phyloP scores from a whole-genome alignment of 2,329 filamentous ascomycete species.

The Periconia sp. region DNA sequence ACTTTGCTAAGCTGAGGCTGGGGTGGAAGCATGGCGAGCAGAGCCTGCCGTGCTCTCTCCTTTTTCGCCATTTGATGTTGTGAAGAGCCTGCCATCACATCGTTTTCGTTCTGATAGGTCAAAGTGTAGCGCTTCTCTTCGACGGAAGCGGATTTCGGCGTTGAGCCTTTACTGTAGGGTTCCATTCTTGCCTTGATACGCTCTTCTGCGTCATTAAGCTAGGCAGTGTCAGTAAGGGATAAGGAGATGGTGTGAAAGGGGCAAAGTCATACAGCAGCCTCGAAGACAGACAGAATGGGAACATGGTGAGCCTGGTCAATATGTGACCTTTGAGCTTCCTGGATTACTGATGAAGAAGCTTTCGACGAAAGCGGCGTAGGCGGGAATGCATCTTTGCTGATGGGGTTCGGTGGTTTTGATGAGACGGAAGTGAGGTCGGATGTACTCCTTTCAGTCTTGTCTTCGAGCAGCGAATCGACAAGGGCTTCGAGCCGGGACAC shows the following conservation, averaged over 20 bases:
- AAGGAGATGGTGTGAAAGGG: background rate
- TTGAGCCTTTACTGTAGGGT: slow-evolving; percentile 17
- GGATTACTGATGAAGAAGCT: slow-evolving; percentile 23
- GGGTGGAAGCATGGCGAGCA: slow-evolving; percentile 38
- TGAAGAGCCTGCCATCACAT: slow-evolving; percentile 23
- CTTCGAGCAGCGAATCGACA: slow-evolving; percentile 42
- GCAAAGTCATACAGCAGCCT: slow-evolving; percentile 39
- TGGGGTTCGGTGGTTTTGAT: slow-evolving; percentile 25
- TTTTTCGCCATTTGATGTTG: slow-evolving; percentile 29
- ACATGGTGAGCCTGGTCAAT: slow-evolving; percentile 35
- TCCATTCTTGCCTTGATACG: slow-evolving; percentile 31
- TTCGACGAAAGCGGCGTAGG: slow-evolving; percentile 39
- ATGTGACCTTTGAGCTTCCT: slow-evolving; percentile 24
- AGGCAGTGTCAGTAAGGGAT: background rate
- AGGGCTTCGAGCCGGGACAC: slow-evolving; percentile 47
- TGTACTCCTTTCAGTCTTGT: slow-evolving; percentile 31
- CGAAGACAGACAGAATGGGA: slow-evolving; percentile 42
- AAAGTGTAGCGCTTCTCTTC: slow-evolving; percentile 30
- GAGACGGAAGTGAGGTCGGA: slow-evolving; percentile 33
- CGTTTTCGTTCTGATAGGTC: slow-evolving; percentile 32
- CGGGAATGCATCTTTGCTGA: slow-evolving; percentile 29
- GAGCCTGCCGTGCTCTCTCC: slow-evolving; percentile 38
- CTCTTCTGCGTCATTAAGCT: slow-evolving; percentile 41
- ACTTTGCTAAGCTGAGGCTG: slow-evolving; percentile 36
- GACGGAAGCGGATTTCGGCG: slow-evolving; percentile 11